These are phyloP conservation scores for Pseudonectria foliicola DNA, from an alignment of 2,329 filamentous ascomycete genomes.

Conservation along the genomic window DNA sequence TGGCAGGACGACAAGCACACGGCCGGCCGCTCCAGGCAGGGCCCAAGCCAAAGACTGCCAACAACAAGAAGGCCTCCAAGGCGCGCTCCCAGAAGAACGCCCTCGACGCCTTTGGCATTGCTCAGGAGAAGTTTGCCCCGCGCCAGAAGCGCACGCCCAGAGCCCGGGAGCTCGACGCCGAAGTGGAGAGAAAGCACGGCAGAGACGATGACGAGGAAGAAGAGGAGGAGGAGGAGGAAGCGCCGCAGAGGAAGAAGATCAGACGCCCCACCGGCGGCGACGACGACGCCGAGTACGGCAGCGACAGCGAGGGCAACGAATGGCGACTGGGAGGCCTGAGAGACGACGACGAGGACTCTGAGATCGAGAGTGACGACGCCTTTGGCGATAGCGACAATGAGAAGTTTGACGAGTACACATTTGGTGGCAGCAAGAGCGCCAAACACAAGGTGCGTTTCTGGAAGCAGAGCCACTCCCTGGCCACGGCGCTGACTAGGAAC, in stretches of 20 bases:
- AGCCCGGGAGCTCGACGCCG: slow-evolving; percentile 44
- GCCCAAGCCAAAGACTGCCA: slow-evolving; percentile 25
- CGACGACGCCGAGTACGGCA: slow-evolving; percentile 62
- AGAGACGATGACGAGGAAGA: slow-evolving; percentile 39
- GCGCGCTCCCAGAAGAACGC: slow-evolving; percentile 42
- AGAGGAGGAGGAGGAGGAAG: slow-evolving; percentile 45
- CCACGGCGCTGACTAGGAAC: background rate
- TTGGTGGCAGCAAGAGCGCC: slow-evolving; percentile 40
- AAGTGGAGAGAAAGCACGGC: slow-evolving; percentile 37
- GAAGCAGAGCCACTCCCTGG: background rate
- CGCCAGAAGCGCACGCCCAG: slow-evolving; percentile 42
- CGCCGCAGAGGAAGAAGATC: slow-evolving; percentile 33
- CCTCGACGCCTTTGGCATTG: slow-evolving; percentile 51
- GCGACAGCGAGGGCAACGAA: slow-evolving; percentile 78
- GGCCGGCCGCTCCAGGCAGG: slow-evolving; percentile 42
- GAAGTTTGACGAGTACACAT: slow-evolving; percentile 66
- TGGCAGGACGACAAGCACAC: slow-evolving; percentile 54
- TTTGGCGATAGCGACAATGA: slow-evolving; percentile 87
- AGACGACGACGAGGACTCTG: slow-evolving; percentile 53
- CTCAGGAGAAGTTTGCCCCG: slow-evolving; percentile 44
- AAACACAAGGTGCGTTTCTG: slow-evolving; percentile 20
- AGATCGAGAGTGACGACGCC: slow-evolving; percentile 66
- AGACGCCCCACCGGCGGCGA: slow-evolving; percentile 36
- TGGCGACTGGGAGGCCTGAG: slow-evolving; percentile 66
- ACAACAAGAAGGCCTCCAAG: slow-evolving; percentile 37